Base-by-base conservation (phyloP, 495 filamentous ascomycete genomes). In the Hyaloscypha bicolor region DNA sequence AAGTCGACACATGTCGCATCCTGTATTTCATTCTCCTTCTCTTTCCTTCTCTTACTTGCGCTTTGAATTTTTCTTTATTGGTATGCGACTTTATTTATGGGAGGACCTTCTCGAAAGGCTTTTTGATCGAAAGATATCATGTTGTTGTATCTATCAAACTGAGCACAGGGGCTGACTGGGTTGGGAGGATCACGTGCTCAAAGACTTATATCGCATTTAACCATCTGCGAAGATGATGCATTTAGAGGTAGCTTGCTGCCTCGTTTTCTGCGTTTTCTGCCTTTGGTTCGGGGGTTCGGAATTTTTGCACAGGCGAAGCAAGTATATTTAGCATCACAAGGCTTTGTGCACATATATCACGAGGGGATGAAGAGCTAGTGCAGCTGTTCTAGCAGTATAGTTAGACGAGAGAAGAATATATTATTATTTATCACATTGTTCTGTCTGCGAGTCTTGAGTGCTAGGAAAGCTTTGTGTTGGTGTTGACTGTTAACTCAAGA, bases 1-100 rank as follows among this genome's bases (percentile, higher is more conserved):
- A 59, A 59, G 62, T 53, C 62, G 60, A 64, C 60, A 64, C 55
- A 61, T 14, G 66, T 69, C 65, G 65, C 58, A 62, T 33, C 58
- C 16, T 66, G 64, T 66, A 53, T 60, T 60, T 62, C 58, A 1
- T 67, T 37, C 55, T 48, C 33, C 62, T 53, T 21, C 19, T 21
- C 35, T 67, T 56, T 21, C 51, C 59, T 35, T 51, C 32, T 59
- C 22, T 58, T 53, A 3, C 22, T 29, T 6, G 4, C 37, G 19
- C 37, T 22, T 51, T 48, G 25, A 25, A 25, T 45, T 22, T 29
- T 30, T 39, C 32, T n/a, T 37, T 37, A 37, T 12, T 37, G 8
- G 35, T 8, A 12, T 6, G 6, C 8, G 35, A 37, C 35, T 37
- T 48, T 48, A 48, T 19, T 48, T 48, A 48, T 19, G 42, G 42